Conservation (phyloP, 495 filamentous ascomycete species). For the Podospora bellae-mahoneyi region DNA sequence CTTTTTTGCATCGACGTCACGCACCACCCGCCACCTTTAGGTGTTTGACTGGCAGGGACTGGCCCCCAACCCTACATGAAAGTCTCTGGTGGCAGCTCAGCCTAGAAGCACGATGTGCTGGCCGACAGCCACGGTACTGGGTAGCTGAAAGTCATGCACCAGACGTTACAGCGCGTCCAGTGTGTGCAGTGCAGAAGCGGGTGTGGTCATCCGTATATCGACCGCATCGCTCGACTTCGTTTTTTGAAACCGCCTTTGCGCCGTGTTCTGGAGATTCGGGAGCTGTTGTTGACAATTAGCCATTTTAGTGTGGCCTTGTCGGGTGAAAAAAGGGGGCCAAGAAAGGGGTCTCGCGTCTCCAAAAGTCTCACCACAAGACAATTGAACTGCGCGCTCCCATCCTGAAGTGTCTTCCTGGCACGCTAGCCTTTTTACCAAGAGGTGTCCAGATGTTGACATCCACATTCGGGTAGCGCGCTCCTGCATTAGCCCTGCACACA, state of each 20-base stretch:
- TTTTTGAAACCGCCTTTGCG: background rate
- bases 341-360: background rate
- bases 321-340: background rate
- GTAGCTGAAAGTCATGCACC: background rate
- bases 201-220: background rate
- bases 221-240: background rate
- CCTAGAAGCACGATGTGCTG: slow-evolving; percentile 4
- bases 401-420: background rate
- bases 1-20: background rate
- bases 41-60: background rate
- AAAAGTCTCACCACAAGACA: background rate
- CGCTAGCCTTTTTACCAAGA: background rate
- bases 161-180: background rate
- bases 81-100: background rate
- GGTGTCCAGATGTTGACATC: background rate
- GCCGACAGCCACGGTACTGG: background rate
- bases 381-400: background rate
- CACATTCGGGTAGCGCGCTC: background rate
- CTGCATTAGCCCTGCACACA: background rate
- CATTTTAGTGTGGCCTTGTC: background rate
- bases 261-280: background rate
- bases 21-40: background rate
- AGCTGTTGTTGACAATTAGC: background rate
- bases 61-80: background rate
- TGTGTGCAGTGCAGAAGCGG: background rate